Base-by-base conservation (phyloP, 805 yeast species). In the Starmerella vitae region DNA sequence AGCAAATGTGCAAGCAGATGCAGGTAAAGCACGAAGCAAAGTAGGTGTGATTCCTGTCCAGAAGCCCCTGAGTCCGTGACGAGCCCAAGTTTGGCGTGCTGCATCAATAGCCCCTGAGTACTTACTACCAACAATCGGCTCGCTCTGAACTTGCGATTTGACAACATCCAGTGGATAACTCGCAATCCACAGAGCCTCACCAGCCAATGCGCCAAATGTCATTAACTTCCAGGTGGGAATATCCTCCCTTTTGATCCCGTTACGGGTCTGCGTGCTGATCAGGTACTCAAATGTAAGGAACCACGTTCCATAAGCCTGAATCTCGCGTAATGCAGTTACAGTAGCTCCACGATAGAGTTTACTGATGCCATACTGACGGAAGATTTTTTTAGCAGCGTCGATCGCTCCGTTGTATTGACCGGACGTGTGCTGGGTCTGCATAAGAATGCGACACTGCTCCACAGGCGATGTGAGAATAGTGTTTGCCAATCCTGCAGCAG, bases 221-320 rank as follows among this genome's bases (percentile, higher is more conserved):
- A 75, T 62, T 32, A 76, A 61, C 54, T 74, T 74, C 39, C 71
- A 66, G 0, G 82, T 70, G 4, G 71, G 60, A 22, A 76, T 62
- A 13, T 71, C 67, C 20, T 63, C 57, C 43, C 82, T 57, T 15
- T 61, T 32, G 15, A 43, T 22, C 14, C 49, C 49, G 12, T 22
- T 20, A 3, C 34, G 21, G 3, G 49, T 43, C 20, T 49, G 55
- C 3, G 47, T 43, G 20, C 48, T 38, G 51, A 77, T 70, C 39
- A 76, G 58, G 33, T 58, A 63, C 53, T 77, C 85, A 52, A 73
- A 77, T 1, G 81, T 64, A 42, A 74, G 58, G 49, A 77, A 77
- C 85, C 85, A 77, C 13, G 75, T 71, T 5, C 85, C 85, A 51
- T 78, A 77, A 0, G 83, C 81, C 55, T 76, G 83, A n/a, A 68